phyloP scores from a whole-genome alignment of 805 yeast genomes.

The Myxozyma nipponensis region DNA sequence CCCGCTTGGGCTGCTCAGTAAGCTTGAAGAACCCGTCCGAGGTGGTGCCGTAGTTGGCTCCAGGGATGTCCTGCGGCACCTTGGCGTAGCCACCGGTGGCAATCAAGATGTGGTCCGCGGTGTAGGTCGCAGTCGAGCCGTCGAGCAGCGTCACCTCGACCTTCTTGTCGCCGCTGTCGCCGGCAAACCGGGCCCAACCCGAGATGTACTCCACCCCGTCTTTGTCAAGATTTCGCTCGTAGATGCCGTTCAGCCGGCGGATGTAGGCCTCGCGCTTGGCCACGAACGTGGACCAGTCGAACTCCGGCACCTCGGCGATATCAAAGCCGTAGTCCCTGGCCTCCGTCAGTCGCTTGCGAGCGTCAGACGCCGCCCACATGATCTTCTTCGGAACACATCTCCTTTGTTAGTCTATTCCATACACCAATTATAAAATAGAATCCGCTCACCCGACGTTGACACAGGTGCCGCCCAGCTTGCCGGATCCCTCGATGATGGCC shows the following conservation, averaged over 20 bases:
- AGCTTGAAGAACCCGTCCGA: slow-evolving; percentile 90
- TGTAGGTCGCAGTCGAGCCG: slow-evolving; percentile 53
- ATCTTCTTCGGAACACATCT: slow-evolving; percentile 94
- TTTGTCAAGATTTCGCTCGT: slow-evolving; percentile 77
- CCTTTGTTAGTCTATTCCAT: neutral
- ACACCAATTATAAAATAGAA: neutral
- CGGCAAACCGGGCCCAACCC: slow-evolving; percentile 79
- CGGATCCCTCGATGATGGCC: slow-evolving; percentile 71
- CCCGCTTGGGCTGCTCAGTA: slow-evolving; percentile 79
- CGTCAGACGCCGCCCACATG: slow-evolving; percentile 96
- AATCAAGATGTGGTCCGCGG: slow-evolving; percentile 78
- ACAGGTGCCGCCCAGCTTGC: slow-evolving; percentile 90
- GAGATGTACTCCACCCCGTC: slow-evolving; percentile 85
- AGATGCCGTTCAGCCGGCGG: slow-evolving; percentile 83
- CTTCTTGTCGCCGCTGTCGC: slow-evolving; percentile 46
- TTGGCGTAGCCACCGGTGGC: slow-evolving; percentile 93
- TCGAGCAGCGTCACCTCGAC: slow-evolving; percentile 75
- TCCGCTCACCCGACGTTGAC: slow-evolving; percentile 75
- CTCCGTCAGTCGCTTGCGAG: slow-evolving; percentile 69
- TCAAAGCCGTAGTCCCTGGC: slow-evolving; percentile 81
- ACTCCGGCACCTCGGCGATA: slow-evolving; percentile 55
- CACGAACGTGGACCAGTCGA: slow-evolving; percentile 81
- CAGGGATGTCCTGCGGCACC: slow-evolving; percentile 65
- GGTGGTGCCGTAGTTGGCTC: slow-evolving; percentile 76
- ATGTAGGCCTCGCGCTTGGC: slow-evolving; percentile 90